A percentile compares a stretch with the other conserved stretches of the same genome.
phyloP scores from a whole-genome alignment of 768 basidiomycete genomes.

The Favolaschia claudopus region DNA sequence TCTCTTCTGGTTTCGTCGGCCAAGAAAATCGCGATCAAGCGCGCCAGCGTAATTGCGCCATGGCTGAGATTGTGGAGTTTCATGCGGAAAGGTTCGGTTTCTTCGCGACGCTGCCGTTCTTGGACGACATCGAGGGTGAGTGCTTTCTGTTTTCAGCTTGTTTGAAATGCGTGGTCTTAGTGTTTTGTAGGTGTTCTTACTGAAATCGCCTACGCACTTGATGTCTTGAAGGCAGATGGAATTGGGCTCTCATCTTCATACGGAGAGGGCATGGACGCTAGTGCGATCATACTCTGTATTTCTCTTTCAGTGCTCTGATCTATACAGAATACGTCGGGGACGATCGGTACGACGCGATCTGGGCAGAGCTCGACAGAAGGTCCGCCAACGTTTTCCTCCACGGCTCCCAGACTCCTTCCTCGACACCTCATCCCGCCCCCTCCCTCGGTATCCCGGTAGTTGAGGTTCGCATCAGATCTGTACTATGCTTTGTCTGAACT shows the following conservation, averaged over 20 bases:
- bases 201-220: slow-evolving; percentile 69
- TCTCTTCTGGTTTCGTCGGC: slow-evolving; percentile 47
- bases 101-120: slow-evolving; percentile 69
- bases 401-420: slow-evolving; percentile 71
- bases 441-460: slow-evolving; percentile 72
- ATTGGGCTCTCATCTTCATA: slow-evolving; percentile 74
- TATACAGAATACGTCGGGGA: slow-evolving; percentile 70
- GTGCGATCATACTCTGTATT: slow-evolving; percentile 42
- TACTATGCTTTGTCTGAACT: slow-evolving; percentile 7
- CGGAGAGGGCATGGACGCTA: slow-evolving; percentile 59
- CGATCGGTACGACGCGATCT: slow-evolving; percentile 67
- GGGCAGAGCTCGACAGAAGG: slow-evolving; percentile 72
- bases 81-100: slow-evolving; percentile 71
- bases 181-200: slow-evolving; percentile 54
- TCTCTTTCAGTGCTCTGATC: slow-evolving; percentile 1
- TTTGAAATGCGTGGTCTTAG: background rate
- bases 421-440: slow-evolving; percentile 68
- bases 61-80: slow-evolving; percentile 55
- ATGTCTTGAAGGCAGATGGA: slow-evolving; percentile 68
- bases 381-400: slow-evolving; percentile 74
- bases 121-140: slow-evolving; percentile 68
- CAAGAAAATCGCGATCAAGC: slow-evolving; percentile 49
- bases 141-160: background rate
- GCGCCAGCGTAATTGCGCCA: slow-evolving; percentile 55
- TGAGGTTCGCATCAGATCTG: slow-evolving; percentile 53